Evolutionary conservation across 352 stramenopile species (phyloP).

Genomic region (Thraustochytrium striatum): DNA sequence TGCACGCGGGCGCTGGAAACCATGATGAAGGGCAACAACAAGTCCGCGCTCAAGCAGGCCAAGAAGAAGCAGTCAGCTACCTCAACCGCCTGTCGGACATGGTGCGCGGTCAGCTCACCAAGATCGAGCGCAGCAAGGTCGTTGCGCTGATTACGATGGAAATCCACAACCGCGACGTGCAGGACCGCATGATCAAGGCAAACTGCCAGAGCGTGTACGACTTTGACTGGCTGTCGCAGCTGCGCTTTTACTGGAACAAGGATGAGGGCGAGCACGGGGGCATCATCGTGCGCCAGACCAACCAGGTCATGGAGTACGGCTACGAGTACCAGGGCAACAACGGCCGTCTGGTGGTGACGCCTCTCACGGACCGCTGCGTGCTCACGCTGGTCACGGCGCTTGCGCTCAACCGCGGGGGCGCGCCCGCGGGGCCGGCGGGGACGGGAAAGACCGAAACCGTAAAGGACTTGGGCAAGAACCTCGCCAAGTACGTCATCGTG

Average conservation of each 20-base stretch:
- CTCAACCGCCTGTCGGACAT: conserved; percentile 75
- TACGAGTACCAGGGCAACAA: conserved; percentile 93
- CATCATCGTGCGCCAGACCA: conserved; percentile 63
- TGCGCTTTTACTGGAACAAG: conserved; percentile 90
- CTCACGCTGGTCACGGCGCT: conserved; percentile 98
- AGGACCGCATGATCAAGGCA: conserved; percentile 70
- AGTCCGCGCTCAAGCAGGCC: conserved; percentile 62
- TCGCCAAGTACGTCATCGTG: conserved; percentile 98
- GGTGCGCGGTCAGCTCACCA: conserved; percentile 52
- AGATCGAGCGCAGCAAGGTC: conserved; percentile 92
- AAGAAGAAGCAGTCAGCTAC: conserved; percentile 85
- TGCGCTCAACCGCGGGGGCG: conserved; percentile 96
- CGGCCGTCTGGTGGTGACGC: conserved; percentile 98
- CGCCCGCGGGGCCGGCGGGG: conserved; percentile 78
- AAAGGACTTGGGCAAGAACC: conserved; percentile 95
- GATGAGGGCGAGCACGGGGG: conserved; percentile 79
- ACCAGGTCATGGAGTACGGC: conserved; percentile 46
- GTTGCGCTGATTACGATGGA: conserved; percentile 99
- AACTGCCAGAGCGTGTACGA: conserved; percentile 65
- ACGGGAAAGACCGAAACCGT: conserved; percentile 99
- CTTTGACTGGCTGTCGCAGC: conserved; percentile 98
- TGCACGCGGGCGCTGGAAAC: conserved; percentile 69
- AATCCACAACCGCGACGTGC: conserved; percentile 97
- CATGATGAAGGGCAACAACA: conserved; percentile 62
- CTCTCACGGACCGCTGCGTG: conserved; percentile 98